These are phyloP conservation scores for Candida xiaguanensis DNA, from an alignment of 805 yeast genomes.

Conservation along the genomic window DNA sequence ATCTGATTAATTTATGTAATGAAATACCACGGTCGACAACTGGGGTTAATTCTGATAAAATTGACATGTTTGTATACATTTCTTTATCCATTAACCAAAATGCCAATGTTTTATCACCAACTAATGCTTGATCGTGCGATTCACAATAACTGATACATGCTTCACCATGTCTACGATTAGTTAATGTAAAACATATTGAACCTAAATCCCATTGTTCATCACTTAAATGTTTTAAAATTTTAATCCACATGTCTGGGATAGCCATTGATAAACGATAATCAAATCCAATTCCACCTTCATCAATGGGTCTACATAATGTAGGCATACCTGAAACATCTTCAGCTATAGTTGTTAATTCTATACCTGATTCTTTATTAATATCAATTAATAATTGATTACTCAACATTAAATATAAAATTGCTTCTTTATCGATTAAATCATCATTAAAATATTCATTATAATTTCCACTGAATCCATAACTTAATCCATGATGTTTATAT, in stretches of 20 bases:
- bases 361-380: constrained; percentile 37
- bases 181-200: constrained; percentile 70
- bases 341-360: constrained; percentile 71
- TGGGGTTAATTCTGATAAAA: constrained; percentile 66
- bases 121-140: constrained; percentile 95
- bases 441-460: constrained; percentile 86
- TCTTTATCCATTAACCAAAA: constrained; percentile 99
- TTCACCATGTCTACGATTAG: constrained; percentile 86
- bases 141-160: constrained; percentile 90
- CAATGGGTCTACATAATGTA: constrained; percentile 74
- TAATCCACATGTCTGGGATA: constrained; percentile 98
- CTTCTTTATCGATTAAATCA: constrained; percentile 80
- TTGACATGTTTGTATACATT: constrained; percentile 95
- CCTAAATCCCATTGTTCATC: constrained; percentile 95
- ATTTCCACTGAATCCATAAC: constrained; percentile 86
- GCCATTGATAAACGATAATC: constrained; percentile 96
- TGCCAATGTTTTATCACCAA: constrained; percentile 94
- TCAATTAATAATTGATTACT: constrained; percentile 77
- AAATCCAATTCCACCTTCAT: constrained; percentile 85
- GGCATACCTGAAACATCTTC: constrained; percentile 99
- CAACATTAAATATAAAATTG: constrained; percentile 79
- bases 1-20: constrained; percentile 85
- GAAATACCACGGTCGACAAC: constrained; percentile 86
- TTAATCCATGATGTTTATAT: constrained; percentile 88
- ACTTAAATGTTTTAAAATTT: constrained; percentile 71